Base-by-base conservation (phyloP, 108 stramenopile genomes). In the Skeletonema menzelii region DNA sequence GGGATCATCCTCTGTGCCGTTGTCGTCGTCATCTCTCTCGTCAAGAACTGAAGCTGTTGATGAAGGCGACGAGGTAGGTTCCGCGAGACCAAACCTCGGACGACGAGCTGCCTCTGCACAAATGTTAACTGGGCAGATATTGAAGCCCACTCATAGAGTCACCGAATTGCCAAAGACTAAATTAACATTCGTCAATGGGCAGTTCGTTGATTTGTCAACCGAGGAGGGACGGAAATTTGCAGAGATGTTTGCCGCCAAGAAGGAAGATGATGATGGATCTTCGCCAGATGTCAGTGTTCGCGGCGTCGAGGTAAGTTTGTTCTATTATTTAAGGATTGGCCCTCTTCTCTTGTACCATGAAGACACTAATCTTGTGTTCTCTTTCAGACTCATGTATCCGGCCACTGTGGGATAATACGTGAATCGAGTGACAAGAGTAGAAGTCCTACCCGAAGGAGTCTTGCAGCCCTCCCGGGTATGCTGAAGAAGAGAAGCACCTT, bases 121-220 rank as follows among this genome's bases (percentile, higher is more conserved):
- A n/a, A n/a, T n/a, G n/a, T n/a, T n/a, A 27, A 38, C 27, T 2
- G 32, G 10, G 4, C 28, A 47, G 14, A 27, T 46, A 27, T 56
- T 57, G 7, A 40, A 69, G 19, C 15, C 24, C 24, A 11, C 27
- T 8, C 27, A 13, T 10, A 72, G 17, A 13, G 15, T 42, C 8
- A 15, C 8, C 44, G 4, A 72, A 56, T 37, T 30, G 56, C 66
- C 77, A 6, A 63, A 56, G 46, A 46, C 28, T 8, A 71, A 67
- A 57, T 57, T 79, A 15, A 72, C 70, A 27, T 79, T 79, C 68
- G 47, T 67, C 28, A 72, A 79, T 60, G 77, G 77, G 19, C 77
- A 79, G 56, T 79, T 79, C 30, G 47, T 79, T 4, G 77, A 79
- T 59, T 10, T 72, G 13, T 40, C 53, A 28, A 78, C 77, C 4